These are phyloP conservation scores for Fusarium paranaense DNA, from an alignment of 2,329 filamentous ascomycete species.

Conservation along the genomic window DNA sequence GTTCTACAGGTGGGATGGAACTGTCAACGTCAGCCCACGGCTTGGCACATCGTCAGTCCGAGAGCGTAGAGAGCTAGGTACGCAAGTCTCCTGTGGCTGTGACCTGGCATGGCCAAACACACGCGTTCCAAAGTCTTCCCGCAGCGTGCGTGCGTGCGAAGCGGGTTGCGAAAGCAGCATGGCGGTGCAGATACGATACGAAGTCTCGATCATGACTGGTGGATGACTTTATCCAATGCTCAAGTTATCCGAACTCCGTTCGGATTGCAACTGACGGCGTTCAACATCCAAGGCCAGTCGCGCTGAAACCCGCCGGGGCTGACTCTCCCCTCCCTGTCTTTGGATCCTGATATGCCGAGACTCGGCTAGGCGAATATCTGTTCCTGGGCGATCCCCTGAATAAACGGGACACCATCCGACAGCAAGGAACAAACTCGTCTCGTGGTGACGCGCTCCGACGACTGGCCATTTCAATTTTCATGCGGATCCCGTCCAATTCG, in stretches of 20 bases:
- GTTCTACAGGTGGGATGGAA: slow-evolving; percentile 17
- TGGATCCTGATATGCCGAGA: slow-evolving; percentile 37
- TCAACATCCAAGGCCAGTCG: slow-evolving; percentile 6
- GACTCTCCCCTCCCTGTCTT: neutral
- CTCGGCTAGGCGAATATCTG: slow-evolving; percentile 16
- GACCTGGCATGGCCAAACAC: slow-evolving; percentile 35
- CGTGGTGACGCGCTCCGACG: slow-evolving; percentile 1
- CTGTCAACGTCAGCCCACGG: slow-evolving; percentile 41
- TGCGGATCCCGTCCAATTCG: slow-evolving; percentile 9
- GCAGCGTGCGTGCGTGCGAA: slow-evolving; percentile 13
- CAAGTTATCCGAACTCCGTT: neutral
- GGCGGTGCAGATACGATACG: slow-evolving; percentile 29
- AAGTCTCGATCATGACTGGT: slow-evolving; percentile 19
- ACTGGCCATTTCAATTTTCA: slow-evolving; percentile 12
- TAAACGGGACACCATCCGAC: slow-evolving; percentile 3
- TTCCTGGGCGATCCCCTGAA: slow-evolving; percentile 31
- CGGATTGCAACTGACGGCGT: neutral
- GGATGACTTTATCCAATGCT: neutral
- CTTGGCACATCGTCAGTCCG: slow-evolving; percentile 35
- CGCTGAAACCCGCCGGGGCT: slow-evolving; percentile 20
- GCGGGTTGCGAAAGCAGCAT: slow-evolving; percentile 30
- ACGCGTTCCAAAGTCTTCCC: slow-evolving; percentile 18
- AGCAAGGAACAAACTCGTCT: neutral
- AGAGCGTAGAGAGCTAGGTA: slow-evolving; percentile 14
- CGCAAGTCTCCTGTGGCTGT: slow-evolving; percentile 40